Percentiles rank a stretch among this genome's conserved stretches.
phyloP scores from a whole-genome alignment of 305 asterid species.

The Fraxinus sp. region DNA sequence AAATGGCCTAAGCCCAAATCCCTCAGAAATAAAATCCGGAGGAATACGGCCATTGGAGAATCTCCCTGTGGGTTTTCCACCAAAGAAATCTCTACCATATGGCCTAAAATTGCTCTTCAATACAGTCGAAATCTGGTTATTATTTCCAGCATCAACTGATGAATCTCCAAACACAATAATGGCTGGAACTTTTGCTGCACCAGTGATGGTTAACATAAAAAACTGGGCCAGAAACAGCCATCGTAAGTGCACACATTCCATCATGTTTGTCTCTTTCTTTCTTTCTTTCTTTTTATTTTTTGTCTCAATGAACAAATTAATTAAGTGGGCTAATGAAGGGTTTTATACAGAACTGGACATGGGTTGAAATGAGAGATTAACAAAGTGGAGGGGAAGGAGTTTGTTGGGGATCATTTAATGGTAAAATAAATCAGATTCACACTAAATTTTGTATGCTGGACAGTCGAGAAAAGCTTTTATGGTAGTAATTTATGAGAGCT shows the following conservation, averaged over 20 bases:
- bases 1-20: conserved; percentile 67
- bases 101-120: conserved; percentile 87
- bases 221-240: not conserved
- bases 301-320: too few relatives aligned
- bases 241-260: not conserved
- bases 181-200: conserved; percentile 53
- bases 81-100: conserved; percentile 81
- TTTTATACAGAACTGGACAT: too few relatives aligned
- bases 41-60: conserved; percentile 86
- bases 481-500: not conserved
- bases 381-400: conserved; percentile 13
- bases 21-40: conserved; percentile 82
- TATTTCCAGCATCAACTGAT: conserved; percentile 90
- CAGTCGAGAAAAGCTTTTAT: not conserved
- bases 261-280: not conserved
- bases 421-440: not conserved
- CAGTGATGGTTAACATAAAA: not conserved
- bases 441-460: too few relatives aligned
- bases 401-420: conserved; percentile 42
- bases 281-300: too few relatives aligned
- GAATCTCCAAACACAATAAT: conserved; percentile 93
- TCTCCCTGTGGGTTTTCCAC: conserved; percentile 74
- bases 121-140: conserved; percentile 69
- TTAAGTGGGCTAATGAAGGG: too few relatives aligned
- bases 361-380: not conserved